Conservation (phyloP, 2,329 filamentous ascomycete genomes). For the Lecanosticta acicola region DNA sequence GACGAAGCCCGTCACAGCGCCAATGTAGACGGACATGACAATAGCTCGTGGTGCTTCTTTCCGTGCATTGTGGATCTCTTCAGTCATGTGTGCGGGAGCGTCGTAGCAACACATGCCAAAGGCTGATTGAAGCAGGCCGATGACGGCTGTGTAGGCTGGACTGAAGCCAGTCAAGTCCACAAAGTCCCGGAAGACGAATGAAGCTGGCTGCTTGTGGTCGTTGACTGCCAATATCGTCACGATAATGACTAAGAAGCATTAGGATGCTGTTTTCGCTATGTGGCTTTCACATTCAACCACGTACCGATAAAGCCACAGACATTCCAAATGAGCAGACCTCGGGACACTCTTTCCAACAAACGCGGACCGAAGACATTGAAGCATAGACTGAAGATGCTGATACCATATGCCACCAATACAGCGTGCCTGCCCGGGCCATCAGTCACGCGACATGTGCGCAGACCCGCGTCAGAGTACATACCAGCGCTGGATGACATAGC, state of each 20-base stretch:
- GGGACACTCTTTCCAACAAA: conserved; percentile 48
- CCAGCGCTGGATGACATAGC: conserved; percentile 51
- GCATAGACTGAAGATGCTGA: conserved; percentile 41
- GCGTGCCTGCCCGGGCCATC: conserved; percentile 42
- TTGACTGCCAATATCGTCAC: conserved; percentile 51
- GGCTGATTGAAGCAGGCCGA: conserved; percentile 50
- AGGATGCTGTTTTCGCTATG: too few species aligned
- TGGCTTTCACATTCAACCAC: not conserved
- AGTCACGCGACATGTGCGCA: not conserved
- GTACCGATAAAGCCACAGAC: conserved; percentile 45
- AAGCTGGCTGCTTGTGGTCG: conserved; percentile 48
- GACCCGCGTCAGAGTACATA: not conserved
- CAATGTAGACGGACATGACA: conserved; percentile 41
- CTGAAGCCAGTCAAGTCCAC: conserved; percentile 52
- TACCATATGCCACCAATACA: conserved; percentile 48
- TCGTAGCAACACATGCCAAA: conserved; percentile 53
- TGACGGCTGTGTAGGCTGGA: conserved; percentile 46
- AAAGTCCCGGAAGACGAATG: conserved; percentile 52
- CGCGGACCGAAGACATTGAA: conserved; percentile 49
- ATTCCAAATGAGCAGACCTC: conserved; percentile 50
- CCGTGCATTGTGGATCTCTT: conserved; percentile 50
- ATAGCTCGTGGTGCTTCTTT: conserved; percentile 49
- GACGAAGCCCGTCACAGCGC: conserved; percentile 43
- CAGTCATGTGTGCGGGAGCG: conserved; percentile 50
- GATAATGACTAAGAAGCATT: conserved; percentile 35